Conservation (phyloP, 2,329 filamentous ascomycete species). For the Colletotrichum tofieldiae region DNA sequence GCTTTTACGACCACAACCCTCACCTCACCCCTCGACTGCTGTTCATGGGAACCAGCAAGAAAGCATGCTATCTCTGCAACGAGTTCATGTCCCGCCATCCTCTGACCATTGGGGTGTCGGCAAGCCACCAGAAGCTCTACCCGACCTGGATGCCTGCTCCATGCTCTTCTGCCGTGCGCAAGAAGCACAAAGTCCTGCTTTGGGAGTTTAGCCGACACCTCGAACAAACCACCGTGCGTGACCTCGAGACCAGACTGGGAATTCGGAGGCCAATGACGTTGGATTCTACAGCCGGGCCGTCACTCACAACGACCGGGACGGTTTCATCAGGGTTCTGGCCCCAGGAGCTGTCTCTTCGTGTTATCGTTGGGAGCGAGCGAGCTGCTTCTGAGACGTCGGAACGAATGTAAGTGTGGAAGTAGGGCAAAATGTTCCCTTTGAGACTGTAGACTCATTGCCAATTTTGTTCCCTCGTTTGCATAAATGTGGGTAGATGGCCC, state of each 20-base stretch:
- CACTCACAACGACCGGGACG: slow-evolving; percentile 27
- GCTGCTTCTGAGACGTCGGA: too few species aligned
- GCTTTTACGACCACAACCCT: slow-evolving; percentile 51
- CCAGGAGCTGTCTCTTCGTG: too few species aligned
- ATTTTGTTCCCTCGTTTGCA: too few species aligned
- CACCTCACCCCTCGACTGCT: slow-evolving; percentile 43
- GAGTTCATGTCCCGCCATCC: slow-evolving; percentile 48
- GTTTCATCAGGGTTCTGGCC: neutral
- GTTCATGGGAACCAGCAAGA: slow-evolving; percentile 53
- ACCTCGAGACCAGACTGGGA: slow-evolving; percentile 44
- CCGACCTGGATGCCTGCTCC: slow-evolving; percentile 51
- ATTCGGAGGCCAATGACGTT: slow-evolving; percentile 34
- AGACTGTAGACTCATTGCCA: too few species aligned
- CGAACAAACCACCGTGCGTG: slow-evolving; percentile 31
- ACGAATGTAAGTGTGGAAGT: too few species aligned
- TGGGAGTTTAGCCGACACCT: slow-evolving; percentile 43
- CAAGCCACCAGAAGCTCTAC: slow-evolving; percentile 53
- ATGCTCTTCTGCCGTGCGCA: slow-evolving; percentile 13
- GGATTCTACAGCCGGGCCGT: slow-evolving; percentile 46
- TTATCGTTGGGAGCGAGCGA: too few species aligned
- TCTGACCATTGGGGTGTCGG: slow-evolving; percentile 47
- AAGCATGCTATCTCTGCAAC: slow-evolving; percentile 52
- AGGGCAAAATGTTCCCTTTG: too few species aligned
- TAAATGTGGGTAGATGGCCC: too few species aligned
- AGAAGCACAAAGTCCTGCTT: slow-evolving; percentile 38